phyloP scores from a whole-genome alignment of 306 rosid genomes.

The Glycyrrhiza uralensis region DNA sequence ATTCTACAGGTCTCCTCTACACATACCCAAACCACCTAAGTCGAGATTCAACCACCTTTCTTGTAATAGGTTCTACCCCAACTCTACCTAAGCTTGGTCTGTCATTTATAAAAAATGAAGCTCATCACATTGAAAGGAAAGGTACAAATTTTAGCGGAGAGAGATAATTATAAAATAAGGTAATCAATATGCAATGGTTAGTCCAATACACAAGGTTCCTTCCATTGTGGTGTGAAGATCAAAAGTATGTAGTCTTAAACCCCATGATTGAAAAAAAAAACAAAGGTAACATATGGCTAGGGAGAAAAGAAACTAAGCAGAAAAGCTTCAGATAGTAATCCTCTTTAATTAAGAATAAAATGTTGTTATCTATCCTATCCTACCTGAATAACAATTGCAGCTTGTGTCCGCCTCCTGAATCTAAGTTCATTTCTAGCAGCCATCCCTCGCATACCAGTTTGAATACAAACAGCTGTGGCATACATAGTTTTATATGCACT shows the following conservation, averaged over 20 bases:
- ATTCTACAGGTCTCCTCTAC: too few relatives aligned
- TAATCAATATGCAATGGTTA: neutral
- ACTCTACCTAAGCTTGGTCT: too few relatives aligned
- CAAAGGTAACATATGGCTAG: neutral
- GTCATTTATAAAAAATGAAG: neutral
- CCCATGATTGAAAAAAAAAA: neutral
- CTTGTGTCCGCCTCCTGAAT: slow-evolving; percentile 50
- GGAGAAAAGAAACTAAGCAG: neutral
- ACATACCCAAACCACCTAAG: too few relatives aligned
- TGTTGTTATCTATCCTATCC: neutral
- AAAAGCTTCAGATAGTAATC: neutral
- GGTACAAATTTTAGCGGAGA: neutral
- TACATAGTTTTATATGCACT: slow-evolving; percentile 37
- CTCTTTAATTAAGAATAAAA: slow-evolving; percentile 5
- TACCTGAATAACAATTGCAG: slow-evolving; percentile 79
- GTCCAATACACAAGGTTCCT: neutral
- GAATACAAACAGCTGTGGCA: slow-evolving; percentile 61
- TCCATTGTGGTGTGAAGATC: neutral
- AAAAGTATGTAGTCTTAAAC: neutral
- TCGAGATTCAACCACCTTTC: too few relatives aligned
- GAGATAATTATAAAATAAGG: neutral
- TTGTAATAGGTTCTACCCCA: too few relatives aligned
- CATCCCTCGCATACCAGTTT: slow-evolving; percentile 68
- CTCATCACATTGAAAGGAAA: slow-evolving; percentile 1
- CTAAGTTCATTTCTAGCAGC: slow-evolving; percentile 68